phyloP scores from a whole-genome alignment of 2,329 filamentous ascomycete species.

The Tolypocladium capitatum region DNA sequence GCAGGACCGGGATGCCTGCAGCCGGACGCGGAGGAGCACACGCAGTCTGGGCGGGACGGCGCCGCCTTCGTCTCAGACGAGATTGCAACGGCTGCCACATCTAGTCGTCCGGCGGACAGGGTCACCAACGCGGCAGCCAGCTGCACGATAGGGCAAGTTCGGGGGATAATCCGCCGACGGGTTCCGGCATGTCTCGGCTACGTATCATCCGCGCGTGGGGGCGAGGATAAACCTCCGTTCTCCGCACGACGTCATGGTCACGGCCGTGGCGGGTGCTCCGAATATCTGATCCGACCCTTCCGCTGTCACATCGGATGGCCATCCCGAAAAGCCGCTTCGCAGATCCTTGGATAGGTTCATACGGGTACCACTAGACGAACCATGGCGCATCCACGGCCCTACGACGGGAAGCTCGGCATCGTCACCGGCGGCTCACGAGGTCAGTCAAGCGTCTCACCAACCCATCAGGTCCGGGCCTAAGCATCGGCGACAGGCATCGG shows the following conservation, averaged over 20 bases:
- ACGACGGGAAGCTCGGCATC: slow-evolving; percentile 19
- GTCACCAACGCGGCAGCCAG: no score
- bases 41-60: no score
- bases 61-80: no score
- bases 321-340: not conserved
- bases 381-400: slow-evolving; percentile 13
- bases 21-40: no score
- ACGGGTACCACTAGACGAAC: not conserved
- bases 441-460: slow-evolving; percentile 3
- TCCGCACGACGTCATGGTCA: not conserved
- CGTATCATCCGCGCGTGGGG: no score
- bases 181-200: not conserved
- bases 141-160: no score
- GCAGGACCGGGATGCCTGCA: no score
- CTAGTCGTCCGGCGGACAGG: no score
- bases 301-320: not conserved
- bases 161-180: not conserved
- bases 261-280: not conserved
- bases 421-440: slow-evolving; percentile 21
- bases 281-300: not conserved
- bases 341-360: not conserved
- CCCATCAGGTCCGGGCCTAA: not conserved
- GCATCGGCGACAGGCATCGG: slow-evolving; percentile 29
- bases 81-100: no score
- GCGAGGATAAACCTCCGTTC: no score